Evolutionary conservation across 306 rosid genomes (phyloP), one percentile per base, ranked within the genome.

Genomic region (Rosa multiflora): DNA sequence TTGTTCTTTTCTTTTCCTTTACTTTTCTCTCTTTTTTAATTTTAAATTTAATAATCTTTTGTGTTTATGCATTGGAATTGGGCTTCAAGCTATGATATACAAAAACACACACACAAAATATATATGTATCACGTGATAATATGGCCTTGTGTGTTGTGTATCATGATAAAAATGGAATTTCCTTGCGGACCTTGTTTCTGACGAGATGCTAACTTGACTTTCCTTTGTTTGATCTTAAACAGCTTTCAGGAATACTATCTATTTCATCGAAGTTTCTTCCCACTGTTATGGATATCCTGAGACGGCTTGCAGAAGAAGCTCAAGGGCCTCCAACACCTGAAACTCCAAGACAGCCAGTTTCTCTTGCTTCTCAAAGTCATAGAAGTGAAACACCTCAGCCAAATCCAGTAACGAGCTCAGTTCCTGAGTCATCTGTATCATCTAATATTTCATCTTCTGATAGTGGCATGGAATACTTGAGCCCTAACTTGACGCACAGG

Each of bases 241-340:
- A 94, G 98, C 81, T 94, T 26, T 79, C 94, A 37, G 98, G 97
- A 72, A 72, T 94, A 48, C 86, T 94, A 17, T 83, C 93, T 52
- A 68, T 94, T 74, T 88, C 91, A 51, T 70, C 97, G 0, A 91
- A 74, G 88, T 85, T 92, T 80, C 88, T 94, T 70, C 97, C 98
- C 68, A 86, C 94, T 17, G 52, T 90, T 26, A 87, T 92, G 91
- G 90, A 92, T 89, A 89, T 94, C 76, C 77, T 94, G 67, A 87
- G 80, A 81, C 90, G 89, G 74, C 92, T 94, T 15, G 91, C 94
- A 4, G 97, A 94, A 88, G 89, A 87, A 87, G 93, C 89, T 76
- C 93, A 88, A 75, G 96, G 90, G 13, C 49, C 75, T 77, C 67
- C 86, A 75, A 67, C 78, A 39, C 77, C 89, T 20, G 78, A 83